These are phyloP conservation scores for Alternaria brassicae DNA, from an alignment of 2,329 filamentous ascomycete genomes.

Conservation along the genomic window DNA sequence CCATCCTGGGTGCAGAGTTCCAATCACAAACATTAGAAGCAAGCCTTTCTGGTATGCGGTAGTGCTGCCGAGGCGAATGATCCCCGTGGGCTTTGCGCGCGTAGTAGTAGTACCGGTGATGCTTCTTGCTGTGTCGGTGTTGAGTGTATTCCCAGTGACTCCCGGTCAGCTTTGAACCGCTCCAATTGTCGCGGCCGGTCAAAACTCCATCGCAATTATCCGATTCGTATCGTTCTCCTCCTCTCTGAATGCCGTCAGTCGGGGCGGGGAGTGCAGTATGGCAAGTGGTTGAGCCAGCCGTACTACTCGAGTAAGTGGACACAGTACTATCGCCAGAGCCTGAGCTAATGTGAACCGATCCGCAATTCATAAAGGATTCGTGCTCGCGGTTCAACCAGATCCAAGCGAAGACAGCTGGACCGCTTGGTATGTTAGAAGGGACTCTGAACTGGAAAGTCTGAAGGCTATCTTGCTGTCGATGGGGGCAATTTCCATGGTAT, in stretches of 20 bases:
- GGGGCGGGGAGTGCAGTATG: conserved; percentile 3
- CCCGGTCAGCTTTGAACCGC: not conserved
- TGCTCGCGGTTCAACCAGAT: conserved; percentile 57
- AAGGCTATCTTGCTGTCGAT: conserved; percentile 42
- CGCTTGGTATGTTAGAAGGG: conserved; percentile 50
- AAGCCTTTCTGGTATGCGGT: not conserved
- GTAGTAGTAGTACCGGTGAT: conserved; percentile 2
- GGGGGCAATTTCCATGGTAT: conserved; percentile 56
- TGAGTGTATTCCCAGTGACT: conserved; percentile 4
- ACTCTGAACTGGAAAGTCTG: conserved; percentile 54
- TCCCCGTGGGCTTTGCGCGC: not conserved
- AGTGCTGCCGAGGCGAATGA: not conserved
- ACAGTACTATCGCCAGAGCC: conserved; percentile 6
- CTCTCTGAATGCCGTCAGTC: not conserved
- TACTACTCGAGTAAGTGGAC: conserved; percentile 4
- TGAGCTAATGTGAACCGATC: conserved; percentile 49
- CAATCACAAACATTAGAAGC: conserved; percentile 41
- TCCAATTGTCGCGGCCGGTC: not conserved
- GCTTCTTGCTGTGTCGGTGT: conserved; percentile 6
- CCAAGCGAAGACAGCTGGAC: conserved; percentile 52
- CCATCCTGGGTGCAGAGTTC: conserved; percentile 50
- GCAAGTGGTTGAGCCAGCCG: not conserved
- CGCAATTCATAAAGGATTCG: conserved; percentile 56
- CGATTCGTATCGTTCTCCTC: not conserved
- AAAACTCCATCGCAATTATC: not conserved